Evolutionary conservation across 169 alveolate genomes (phyloP).

Genomic region (Cryptosporidium parvum): DNA sequence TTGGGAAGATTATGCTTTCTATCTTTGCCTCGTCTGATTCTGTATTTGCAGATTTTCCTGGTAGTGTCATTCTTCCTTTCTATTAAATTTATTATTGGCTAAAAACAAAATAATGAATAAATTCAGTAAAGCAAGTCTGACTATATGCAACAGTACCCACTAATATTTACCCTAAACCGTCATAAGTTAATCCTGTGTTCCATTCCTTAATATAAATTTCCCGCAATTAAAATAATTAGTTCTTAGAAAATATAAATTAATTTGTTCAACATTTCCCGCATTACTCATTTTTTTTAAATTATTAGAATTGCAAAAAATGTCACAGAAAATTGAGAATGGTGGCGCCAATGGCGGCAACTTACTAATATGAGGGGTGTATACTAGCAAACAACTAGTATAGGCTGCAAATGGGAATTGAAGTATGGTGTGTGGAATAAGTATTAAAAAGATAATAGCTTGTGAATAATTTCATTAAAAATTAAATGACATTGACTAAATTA

Average conservation of each 20-base stretch:
- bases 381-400: constrained; percentile 7
- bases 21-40: background rate
- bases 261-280: background rate
- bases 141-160: background rate
- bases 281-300: background rate
- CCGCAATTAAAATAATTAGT: background rate
- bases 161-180: too few relatives aligned
- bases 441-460: background rate
- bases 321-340: background rate
- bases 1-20: constrained; percentile 34
- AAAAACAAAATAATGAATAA: too few relatives aligned
- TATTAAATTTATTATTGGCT: background rate
- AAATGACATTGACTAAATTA: background rate
- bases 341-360: constrained; percentile 15
- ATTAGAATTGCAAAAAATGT: background rate
- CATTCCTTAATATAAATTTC: background rate
- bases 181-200: background rate
- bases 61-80: background rate
- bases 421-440: constrained; percentile 13
- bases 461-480: background rate
- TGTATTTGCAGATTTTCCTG: background rate
- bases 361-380: background rate
- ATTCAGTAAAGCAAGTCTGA: too few relatives aligned
- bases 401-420: background rate
- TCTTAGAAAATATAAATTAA: too few relatives aligned